Evolutionary conservation across 805 yeast genomes (phyloP).

Genomic region (Peterozyma xylosa): DNA sequence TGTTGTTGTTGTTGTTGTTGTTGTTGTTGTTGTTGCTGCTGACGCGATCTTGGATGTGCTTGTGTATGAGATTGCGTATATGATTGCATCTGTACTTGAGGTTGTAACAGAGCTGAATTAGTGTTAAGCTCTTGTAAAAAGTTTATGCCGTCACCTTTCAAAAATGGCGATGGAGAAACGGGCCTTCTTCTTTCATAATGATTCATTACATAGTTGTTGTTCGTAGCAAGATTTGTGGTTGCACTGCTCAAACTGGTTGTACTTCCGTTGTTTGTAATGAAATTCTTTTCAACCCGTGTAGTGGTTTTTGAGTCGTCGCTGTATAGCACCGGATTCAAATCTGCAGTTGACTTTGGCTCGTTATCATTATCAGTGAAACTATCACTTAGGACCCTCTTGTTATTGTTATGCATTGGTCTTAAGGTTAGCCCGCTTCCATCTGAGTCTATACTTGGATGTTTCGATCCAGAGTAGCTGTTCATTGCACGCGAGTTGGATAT

Average conservation of each 20-base stretch:
- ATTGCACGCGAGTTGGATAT: slow-evolving; percentile 3
- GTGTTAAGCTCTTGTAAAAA: background rate
- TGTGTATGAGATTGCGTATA: too few relatives aligned
- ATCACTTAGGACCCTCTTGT: too few relatives aligned
- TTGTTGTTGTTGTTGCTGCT: background rate
- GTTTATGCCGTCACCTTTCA: slow-evolving; percentile 2
- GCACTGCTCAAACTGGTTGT: too few relatives aligned
- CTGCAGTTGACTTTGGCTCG: too few relatives aligned
- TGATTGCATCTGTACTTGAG: slow-evolving; percentile 6
- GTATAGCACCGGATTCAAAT: too few relatives aligned
- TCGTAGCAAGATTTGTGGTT: background rate
- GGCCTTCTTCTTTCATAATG: slow-evolving; percentile 8
- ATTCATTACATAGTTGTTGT: slow-evolving; percentile 13
- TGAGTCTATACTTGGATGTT: background rate
- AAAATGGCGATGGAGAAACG: slow-evolving; percentile 5
- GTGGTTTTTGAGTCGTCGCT: too few relatives aligned
- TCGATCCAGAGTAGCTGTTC: background rate
- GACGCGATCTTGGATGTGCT: background rate
- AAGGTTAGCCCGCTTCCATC: slow-evolving; percentile 15
- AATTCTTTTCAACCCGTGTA: too few relatives aligned
- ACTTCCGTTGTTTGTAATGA: too few relatives aligned
- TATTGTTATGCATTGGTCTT: slow-evolving; percentile 22
- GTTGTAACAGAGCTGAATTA: background rate
- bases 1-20: background rate
- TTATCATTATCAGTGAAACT: too few relatives aligned